A percentile compares a stretch with the other conserved stretches of the same genome.
These are phyloP conservation scores for Dryas octopetala DNA, from an alignment of 306 rosid species.

Conservation along the genomic window DNA sequence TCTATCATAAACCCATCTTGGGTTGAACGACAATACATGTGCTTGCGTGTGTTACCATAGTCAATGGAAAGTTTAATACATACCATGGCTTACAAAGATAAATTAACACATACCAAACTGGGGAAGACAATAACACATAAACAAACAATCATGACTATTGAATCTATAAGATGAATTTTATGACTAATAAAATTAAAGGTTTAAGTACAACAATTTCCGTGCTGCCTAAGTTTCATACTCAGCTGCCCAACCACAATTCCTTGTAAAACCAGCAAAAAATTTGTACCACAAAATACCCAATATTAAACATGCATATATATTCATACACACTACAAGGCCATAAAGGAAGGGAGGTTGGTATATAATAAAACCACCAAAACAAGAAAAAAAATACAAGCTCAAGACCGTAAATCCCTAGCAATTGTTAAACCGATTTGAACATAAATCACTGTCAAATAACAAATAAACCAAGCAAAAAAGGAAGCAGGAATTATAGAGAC, in stretches of 20 bases:
- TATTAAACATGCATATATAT: background rate
- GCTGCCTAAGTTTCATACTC: too few species aligned
- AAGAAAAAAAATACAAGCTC: background rate
- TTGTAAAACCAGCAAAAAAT: background rate
- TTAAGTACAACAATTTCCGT: background rate
- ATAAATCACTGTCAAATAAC: background rate
- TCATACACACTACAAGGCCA: background rate
- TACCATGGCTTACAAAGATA: too few species aligned
- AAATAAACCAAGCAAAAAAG: background rate
- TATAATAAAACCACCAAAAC: background rate
- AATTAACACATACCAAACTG: too few species aligned
- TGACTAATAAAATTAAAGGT: background rate
- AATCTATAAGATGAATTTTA: background rate
- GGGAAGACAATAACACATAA: too few species aligned
- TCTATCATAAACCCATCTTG: too few species aligned
- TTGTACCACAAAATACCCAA: background rate
- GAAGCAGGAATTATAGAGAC: constrained; percentile 22
- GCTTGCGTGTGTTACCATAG: too few species aligned
- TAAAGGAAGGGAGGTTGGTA: background rate
- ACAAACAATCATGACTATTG: background rate
- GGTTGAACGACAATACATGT: too few species aligned
- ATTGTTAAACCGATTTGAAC: constrained; percentile 2
- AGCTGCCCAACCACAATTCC: background rate
- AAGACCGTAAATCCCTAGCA: background rate
- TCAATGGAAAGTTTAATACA: too few species aligned